Conservation (phyloP, 345 rosid species). For the Salix caprea region DNA sequence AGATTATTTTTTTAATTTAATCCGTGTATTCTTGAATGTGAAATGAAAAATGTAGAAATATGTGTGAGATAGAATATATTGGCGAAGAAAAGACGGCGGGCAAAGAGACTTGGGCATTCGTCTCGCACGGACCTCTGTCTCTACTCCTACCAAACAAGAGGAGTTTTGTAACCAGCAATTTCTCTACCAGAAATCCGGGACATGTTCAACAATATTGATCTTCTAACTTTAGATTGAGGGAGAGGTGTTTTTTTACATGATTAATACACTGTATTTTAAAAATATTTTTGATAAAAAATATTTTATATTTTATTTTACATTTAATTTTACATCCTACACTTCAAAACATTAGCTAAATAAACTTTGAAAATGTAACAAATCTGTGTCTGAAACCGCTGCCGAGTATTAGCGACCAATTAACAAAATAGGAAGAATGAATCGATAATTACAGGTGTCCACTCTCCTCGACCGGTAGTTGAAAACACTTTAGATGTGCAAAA, state of each 20-base stretch:
- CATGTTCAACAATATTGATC: neutral
- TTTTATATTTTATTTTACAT: too few relatives aligned
- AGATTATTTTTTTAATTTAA: too few relatives aligned
- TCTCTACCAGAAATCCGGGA: neutral
- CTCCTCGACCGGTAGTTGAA: neutral
- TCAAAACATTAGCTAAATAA: too few relatives aligned
- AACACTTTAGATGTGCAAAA: neutral
- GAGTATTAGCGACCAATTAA: neutral
- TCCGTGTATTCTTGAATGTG: neutral
- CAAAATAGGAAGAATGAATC: neutral
- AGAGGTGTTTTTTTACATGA: too few relatives aligned
- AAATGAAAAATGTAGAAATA: too few relatives aligned
- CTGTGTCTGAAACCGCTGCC: neutral
- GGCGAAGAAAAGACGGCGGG: neutral
- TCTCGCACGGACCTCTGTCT: neutral
- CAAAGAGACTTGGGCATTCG: neutral
- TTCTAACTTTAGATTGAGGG: neutral
- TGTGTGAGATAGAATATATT: neutral
- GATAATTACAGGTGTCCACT: neutral
- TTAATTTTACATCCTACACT: too few relatives aligned
- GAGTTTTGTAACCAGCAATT: neutral
- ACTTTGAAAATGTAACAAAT: neutral
- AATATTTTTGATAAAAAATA: too few relatives aligned
- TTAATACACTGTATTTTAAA: too few relatives aligned
- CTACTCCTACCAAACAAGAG: too few relatives aligned